Conservation (phyloP, 2,329 filamentous ascomycete genomes). For the Neophaeococcomyces aloes region DNA sequence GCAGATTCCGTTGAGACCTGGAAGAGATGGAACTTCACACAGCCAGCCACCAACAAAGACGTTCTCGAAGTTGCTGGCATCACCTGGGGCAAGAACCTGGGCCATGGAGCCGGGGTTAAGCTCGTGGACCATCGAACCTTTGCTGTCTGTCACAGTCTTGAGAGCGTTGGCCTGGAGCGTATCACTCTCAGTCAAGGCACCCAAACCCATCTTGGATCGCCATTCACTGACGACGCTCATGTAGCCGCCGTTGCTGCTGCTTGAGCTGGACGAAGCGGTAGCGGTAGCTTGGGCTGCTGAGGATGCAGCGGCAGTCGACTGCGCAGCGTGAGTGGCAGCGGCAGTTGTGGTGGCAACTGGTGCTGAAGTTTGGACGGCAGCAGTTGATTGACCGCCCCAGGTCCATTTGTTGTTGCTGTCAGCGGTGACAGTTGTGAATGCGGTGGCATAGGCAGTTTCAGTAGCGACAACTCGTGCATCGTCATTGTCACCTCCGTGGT, state of each 20-base stretch:
- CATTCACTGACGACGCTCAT: slow-evolving; percentile 16
- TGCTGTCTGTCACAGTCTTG: slow-evolving; percentile 17
- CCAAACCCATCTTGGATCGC: slow-evolving; percentile 14
- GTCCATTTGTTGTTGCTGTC: too few species aligned
- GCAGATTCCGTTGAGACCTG: slow-evolving; percentile 19
- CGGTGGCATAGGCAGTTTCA: slow-evolving; percentile 10
- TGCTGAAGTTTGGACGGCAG: slow-evolving; percentile 26
- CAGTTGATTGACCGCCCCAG: slow-evolving; percentile 3
- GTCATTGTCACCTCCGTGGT: slow-evolving; percentile 10
- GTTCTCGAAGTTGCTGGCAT: slow-evolving; percentile 17
- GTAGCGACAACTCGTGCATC: slow-evolving; percentile 8
- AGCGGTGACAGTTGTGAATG: slow-evolving; percentile 13
- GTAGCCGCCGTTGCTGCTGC: slow-evolving; percentile 10
- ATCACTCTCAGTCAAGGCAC: slow-evolving; percentile 13
- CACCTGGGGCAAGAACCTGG: slow-evolving; percentile 21
- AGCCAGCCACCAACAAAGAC: slow-evolving; percentile 22
- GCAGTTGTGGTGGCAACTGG: slow-evolving; percentile 44
- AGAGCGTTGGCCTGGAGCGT: slow-evolving; percentile 18
- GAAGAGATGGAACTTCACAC: slow-evolving; percentile 17
- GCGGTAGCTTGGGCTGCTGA: slow-evolving; percentile 1
- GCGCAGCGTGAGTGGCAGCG: neutral
- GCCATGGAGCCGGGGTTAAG: slow-evolving; percentile 21
- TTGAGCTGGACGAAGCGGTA: neutral
- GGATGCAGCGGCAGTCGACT: neutral
- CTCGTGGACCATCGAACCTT: slow-evolving; percentile 16